Percentiles rank a stretch among this genome's conserved stretches.
Conservation (phyloP, 192 early-diverging fungal genomes). For the Rhizoclosmatium globosum region DNA sequence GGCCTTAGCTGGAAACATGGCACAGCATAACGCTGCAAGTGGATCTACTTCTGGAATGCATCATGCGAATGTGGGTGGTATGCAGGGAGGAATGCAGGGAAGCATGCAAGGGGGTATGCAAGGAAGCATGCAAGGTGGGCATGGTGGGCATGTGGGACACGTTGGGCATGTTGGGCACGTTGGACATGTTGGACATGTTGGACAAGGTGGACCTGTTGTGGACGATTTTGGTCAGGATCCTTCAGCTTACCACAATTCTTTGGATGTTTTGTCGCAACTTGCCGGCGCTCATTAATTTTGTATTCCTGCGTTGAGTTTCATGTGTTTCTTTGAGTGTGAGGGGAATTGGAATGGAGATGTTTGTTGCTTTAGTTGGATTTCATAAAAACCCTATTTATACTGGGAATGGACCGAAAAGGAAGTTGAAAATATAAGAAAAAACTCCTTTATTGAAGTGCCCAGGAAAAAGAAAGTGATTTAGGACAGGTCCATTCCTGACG, state of each 20-base stretch:
- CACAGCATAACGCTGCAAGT: background rate
- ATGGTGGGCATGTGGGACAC: background rate
- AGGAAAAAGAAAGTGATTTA: background rate
- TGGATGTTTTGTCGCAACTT: conserved; percentile 33
- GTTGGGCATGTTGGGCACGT: background rate
- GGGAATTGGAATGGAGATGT: no score
- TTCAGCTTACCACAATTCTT: conserved; percentile 30
- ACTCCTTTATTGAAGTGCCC: background rate
- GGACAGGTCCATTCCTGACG: conserved; percentile 24
- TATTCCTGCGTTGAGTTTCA: background rate
- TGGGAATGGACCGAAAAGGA: no score
- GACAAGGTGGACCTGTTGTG: background rate
- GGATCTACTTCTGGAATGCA: background rate
- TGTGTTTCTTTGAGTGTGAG: conserved; percentile 1
- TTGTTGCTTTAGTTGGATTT: no score
- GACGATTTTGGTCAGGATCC: conserved; percentile 13
- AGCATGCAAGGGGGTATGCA: background rate
- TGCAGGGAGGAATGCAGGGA: background rate
- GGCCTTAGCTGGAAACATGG: background rate
- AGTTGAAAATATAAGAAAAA: background rate
- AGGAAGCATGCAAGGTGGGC: background rate
- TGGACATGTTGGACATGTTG: background rate
- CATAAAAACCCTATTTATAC: no score
- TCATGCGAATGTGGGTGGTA: background rate
- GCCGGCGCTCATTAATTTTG: conserved; percentile 11